A percentile compares a stretch with the other conserved stretches of the same genome.
Conservation (phyloP, 2,329 filamentous ascomycete genomes). For the Huntiella omanensis region DNA sequence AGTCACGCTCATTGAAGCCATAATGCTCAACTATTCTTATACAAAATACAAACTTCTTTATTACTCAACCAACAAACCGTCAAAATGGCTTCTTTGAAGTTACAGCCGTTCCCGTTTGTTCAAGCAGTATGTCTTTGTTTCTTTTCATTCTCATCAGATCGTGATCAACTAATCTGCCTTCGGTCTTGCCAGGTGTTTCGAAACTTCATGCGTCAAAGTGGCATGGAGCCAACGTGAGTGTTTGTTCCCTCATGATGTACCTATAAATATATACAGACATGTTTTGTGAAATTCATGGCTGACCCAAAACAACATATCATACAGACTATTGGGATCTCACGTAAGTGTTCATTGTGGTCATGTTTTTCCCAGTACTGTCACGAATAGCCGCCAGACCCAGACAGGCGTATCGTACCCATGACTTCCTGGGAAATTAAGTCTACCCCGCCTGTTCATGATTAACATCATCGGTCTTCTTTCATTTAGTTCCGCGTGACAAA, state of each 20-base stretch:
- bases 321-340: slow-evolving; percentile 24
- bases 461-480: neutral
- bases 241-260: neutral
- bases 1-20: too few relatives aligned
- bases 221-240: slow-evolving; percentile 66
- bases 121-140: slow-evolving; percentile 4
- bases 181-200: slow-evolving; percentile 46
- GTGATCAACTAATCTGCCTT: neutral
- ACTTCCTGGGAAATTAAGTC: too few relatives aligned
- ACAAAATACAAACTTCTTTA: neutral
- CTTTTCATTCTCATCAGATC: neutral
- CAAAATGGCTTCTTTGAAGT: neutral
- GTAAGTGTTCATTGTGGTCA: slow-evolving; percentile 15
- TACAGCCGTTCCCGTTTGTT: slow-evolving; percentile 7
- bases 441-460: neutral
- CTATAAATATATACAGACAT: too few relatives aligned
- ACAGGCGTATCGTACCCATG: too few relatives aligned
- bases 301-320: neutral
- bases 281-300: too few relatives aligned
- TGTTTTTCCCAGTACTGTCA: too few relatives aligned
- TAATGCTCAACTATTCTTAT: neutral
- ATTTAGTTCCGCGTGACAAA: slow-evolving; percentile 45
- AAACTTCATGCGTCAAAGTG: slow-evolving; percentile 71
- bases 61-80: neutral
- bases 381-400: too few relatives aligned